Percentiles rank a stretch among this genome's conserved stretches.
Evolutionary conservation across 106 monocot genomes (phyloP).

Genomic region (Phalaenopsis equestris): DNA sequence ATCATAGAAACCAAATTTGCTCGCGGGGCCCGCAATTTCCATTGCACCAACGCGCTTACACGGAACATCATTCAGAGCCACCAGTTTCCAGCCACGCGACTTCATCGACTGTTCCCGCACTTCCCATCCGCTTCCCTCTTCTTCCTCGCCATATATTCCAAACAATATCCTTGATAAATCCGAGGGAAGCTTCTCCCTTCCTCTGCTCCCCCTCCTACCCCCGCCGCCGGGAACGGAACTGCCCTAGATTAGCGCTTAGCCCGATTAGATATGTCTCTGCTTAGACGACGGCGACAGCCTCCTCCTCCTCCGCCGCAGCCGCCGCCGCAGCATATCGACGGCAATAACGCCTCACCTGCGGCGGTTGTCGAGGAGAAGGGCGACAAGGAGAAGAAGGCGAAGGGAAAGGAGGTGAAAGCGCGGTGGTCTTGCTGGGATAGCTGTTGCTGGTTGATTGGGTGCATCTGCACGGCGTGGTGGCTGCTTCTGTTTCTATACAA

Average conservation of each 20-base stretch:
- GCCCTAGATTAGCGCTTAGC: not conserved
- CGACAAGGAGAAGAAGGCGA: constrained; percentile 7
- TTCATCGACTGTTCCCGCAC: not conserved
- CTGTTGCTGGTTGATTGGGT: constrained; percentile 87
- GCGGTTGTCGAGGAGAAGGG: not conserved
- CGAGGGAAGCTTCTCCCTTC: not conserved
- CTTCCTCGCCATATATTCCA: not conserved
- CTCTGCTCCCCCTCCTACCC: not conserved
- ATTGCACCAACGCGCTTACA: not conserved
- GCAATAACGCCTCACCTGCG: not conserved
- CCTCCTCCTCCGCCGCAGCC: not conserved
- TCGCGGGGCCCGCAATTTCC: too few species aligned
- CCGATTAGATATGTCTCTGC: constrained; percentile 2
- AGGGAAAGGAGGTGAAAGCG: constrained; percentile 8
- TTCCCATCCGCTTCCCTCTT: not conserved
- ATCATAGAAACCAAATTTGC: too few species aligned
- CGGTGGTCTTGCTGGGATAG: constrained; percentile 69
- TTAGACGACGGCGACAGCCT: not conserved
- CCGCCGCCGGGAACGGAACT: not conserved
- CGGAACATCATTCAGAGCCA: not conserved
- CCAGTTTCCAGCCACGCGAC: not conserved
- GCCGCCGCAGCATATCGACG: not conserved
- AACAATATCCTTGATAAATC: not conserved
- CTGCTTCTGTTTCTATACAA: constrained; percentile 89
- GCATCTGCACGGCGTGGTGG: constrained; percentile 88